These are phyloP conservation scores for Aspergillus eucalypticola DNA, from an alignment of 2,329 filamentous ascomycete species.

Conservation along the genomic window DNA sequence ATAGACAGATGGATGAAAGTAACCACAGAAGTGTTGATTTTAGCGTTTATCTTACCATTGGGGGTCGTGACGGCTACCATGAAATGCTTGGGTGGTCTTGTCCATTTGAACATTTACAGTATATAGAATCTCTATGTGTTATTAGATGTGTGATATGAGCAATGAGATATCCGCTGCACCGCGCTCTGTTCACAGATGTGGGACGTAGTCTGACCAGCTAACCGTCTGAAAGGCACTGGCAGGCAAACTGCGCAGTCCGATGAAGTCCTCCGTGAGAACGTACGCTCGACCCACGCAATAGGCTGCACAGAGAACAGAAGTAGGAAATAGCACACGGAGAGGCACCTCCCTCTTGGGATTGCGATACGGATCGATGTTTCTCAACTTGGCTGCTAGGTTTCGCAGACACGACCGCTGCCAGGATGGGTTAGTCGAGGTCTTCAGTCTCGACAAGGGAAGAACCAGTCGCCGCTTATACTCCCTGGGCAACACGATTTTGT, in stretches of 20 bases:
- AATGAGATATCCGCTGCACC: too few species aligned
- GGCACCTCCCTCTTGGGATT: not conserved
- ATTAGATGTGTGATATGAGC: too few species aligned
- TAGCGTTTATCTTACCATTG: not conserved
- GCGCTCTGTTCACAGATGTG: not conserved
- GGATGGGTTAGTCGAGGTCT: not conserved
- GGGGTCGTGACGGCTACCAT: not conserved
- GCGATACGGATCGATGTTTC: not conserved
- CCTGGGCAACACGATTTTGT: not conserved
- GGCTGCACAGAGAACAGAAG: not conserved
- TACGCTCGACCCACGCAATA: not conserved
- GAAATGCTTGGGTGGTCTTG: too few species aligned
- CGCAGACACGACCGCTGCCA: not conserved
- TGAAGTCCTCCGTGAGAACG: not conserved
- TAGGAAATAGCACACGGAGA: not conserved
- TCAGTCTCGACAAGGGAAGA: not conserved
- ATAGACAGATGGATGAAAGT: not conserved
- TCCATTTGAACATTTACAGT: too few species aligned
- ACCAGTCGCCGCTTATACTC: not conserved
- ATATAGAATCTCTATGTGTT: too few species aligned
- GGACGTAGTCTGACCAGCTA: conserved; percentile 2
- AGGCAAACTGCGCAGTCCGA: not conserved
- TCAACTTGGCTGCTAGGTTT: not conserved
- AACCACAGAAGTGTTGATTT: not conserved
- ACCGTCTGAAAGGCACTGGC: not conserved